These are phyloP conservation scores for Chrysosphaeria jannelii DNA, from an alignment of 2,329 filamentous ascomycete genomes.

Conservation along the genomic window DNA sequence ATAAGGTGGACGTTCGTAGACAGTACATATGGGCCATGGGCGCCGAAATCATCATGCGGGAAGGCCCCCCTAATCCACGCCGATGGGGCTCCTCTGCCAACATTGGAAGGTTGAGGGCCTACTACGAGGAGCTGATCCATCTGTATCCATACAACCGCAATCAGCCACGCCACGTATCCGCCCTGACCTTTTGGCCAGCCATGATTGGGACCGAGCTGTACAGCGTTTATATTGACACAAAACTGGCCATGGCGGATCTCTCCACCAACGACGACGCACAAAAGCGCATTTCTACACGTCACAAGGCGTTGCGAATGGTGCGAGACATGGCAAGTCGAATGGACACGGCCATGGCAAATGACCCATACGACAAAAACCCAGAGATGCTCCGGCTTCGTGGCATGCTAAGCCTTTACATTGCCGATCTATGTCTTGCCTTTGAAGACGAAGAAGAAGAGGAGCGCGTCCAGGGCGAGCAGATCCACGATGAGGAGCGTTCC, in stretches of 20 bases:
- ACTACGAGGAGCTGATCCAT: constrained; percentile 51
- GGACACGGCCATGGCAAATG: constrained; percentile 36
- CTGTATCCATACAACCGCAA: constrained; percentile 41
- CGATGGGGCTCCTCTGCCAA: constrained; percentile 17
- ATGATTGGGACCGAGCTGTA: constrained; percentile 62
- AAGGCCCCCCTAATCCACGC: constrained; percentile 10
- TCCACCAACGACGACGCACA: constrained; percentile 3
- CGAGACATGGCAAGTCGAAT: constrained; percentile 34
- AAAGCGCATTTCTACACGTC: constrained; percentile 9
- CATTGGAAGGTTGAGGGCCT: constrained; percentile 17
- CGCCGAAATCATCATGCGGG: constrained; percentile 51
- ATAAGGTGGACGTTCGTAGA: constrained; percentile 33
- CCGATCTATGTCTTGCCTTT: constrained; percentile 21
- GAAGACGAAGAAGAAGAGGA: constrained; percentile 5
- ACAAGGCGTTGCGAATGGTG: constrained; percentile 25
- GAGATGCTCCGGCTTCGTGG: constrained; percentile 40
- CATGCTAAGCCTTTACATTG: constrained; percentile 46
- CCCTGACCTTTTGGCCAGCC: constrained; percentile 52
- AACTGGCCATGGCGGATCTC: constrained; percentile 8
- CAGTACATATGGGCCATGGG: constrained; percentile 56
- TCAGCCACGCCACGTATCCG: constrained; percentile 25
- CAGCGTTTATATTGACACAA: constrained; percentile 31
- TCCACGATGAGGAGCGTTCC: too few relatives aligned
- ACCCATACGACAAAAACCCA: constrained; percentile 37
- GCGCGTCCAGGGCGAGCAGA: too few relatives aligned